Evolutionary conservation across 257 asterid species (phyloP).

Genomic region (Nicotiana attenuata): DNA sequence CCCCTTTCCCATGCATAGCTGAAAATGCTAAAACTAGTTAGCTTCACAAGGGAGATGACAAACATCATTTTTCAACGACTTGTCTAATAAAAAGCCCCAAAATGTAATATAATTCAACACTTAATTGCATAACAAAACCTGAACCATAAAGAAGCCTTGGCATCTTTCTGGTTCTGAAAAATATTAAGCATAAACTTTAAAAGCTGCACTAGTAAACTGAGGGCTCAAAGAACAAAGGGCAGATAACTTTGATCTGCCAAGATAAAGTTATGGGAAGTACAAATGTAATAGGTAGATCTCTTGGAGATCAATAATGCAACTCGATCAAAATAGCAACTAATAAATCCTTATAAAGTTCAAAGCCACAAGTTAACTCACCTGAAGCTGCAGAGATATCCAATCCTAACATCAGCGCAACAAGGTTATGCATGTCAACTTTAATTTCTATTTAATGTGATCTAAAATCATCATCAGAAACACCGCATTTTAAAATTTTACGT

Average conservation of each 20-base stretch:
- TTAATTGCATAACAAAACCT: neutral
- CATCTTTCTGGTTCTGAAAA: neutral
- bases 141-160: neutral
- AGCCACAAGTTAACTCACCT: neutral
- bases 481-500: neutral
- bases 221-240: neutral
- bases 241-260: neutral
- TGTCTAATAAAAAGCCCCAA: neutral
- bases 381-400: too few relatives aligned
- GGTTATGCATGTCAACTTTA: neutral
- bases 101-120: neutral
- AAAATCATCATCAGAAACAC: neutral
- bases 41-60: neutral
- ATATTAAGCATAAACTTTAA: neutral
- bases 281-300: neutral
- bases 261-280: neutral
- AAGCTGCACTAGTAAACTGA: neutral
- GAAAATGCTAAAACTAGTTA: neutral
- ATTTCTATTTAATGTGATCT: neutral
- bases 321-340: neutral
- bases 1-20: neutral
- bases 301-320: neutral
- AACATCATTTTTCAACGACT: neutral
- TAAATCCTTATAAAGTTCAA: neutral
- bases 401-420: neutral